phyloP scores from a whole-genome alignment of 768 basidiomycete genomes.

The Mrakia hoshinonis region DNA sequence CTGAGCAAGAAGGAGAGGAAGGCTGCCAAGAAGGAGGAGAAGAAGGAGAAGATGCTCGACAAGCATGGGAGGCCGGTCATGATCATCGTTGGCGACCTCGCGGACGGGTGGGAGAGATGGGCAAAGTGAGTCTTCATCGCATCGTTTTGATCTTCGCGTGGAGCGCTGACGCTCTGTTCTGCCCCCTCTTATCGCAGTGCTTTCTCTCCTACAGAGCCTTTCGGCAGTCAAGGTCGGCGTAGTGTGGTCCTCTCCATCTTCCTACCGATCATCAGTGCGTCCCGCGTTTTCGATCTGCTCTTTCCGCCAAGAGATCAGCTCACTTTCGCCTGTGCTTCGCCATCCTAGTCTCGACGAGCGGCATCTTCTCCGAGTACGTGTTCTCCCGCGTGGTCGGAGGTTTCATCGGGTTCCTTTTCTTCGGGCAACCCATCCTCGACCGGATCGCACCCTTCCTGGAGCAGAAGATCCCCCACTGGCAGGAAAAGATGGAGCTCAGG shows the following conservation, averaged over 20 bases:
- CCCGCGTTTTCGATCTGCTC: slow-evolving; percentile 32
- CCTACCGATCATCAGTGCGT: slow-evolving; percentile 25
- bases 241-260: slow-evolving; percentile 14
- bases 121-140: slow-evolving; percentile 36
- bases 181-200: slow-evolving; percentile 38
- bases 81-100: slow-evolving; percentile 40
- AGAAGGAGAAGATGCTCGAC: slow-evolving; percentile 40
- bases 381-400: slow-evolving; percentile 39
- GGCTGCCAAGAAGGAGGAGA: slow-evolving; percentile 34
- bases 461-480: slow-evolving; percentile 42
- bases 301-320: slow-evolving; percentile 40
- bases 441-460: slow-evolving; percentile 39
- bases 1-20: slow-evolving; percentile 14
- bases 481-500: slow-evolving; percentile 40
- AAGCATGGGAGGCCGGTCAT: slow-evolving; percentile 41
- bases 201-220: slow-evolving; percentile 44
- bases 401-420: slow-evolving; percentile 42
- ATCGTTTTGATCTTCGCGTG: background rate
- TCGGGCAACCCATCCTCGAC: slow-evolving; percentile 44
- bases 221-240: slow-evolving; percentile 27
- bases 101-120: slow-evolving; percentile 45
- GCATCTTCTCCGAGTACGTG: slow-evolving; percentile 39
- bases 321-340: too few relatives aligned
- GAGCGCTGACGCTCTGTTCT: too few relatives aligned
- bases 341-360: slow-evolving; percentile 32